A percentile compares a stretch with the other conserved stretches of the same genome.
Evolutionary conservation across 2,329 filamentous ascomycete genomes (phyloP).

Genomic region (Didymella arachidicola): DNA sequence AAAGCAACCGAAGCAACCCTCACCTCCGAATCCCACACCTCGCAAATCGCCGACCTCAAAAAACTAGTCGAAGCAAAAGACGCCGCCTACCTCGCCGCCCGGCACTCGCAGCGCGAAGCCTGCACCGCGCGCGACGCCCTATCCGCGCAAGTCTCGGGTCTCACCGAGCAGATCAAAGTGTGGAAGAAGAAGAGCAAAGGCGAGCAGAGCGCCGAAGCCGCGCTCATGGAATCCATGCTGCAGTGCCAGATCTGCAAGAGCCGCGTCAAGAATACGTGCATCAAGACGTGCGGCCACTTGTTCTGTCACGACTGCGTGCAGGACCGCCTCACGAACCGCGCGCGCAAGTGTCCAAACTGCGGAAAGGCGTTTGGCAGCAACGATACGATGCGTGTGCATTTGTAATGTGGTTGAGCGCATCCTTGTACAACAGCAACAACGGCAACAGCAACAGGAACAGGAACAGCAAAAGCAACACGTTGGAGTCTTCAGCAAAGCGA

Average conservation of each 20-base stretch:
- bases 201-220: constrained; percentile 82
- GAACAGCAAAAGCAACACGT: too few species aligned
- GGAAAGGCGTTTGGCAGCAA: constrained; percentile 88
- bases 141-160: constrained; percentile 77
- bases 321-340: constrained; percentile 85
- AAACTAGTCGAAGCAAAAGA: constrained; percentile 80
- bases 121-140: constrained; percentile 80
- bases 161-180: constrained; percentile 81
- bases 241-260: constrained; percentile 92
- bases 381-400: constrained; percentile 75
- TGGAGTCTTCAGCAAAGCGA: neutral
- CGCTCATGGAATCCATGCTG: constrained; percentile 79
- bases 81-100: constrained; percentile 69
- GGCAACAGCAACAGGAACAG: too few species aligned
- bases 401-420: constrained; percentile 24
- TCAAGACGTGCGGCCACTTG: constrained; percentile 94
- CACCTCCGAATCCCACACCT: constrained; percentile 73
- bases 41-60: constrained; percentile 79
- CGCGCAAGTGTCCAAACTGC: constrained; percentile 95
- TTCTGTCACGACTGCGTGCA: constrained; percentile 94
- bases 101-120: constrained; percentile 65
- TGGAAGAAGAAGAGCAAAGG: constrained; percentile 85
- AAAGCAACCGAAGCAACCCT: constrained; percentile 74
- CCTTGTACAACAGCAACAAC: constrained; percentile 10
- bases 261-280: constrained; percentile 91